These are phyloP conservation scores for Colletotrichum sp. DNA, from an alignment of 2,329 filamentous ascomycete genomes.

Conservation along the genomic window DNA sequence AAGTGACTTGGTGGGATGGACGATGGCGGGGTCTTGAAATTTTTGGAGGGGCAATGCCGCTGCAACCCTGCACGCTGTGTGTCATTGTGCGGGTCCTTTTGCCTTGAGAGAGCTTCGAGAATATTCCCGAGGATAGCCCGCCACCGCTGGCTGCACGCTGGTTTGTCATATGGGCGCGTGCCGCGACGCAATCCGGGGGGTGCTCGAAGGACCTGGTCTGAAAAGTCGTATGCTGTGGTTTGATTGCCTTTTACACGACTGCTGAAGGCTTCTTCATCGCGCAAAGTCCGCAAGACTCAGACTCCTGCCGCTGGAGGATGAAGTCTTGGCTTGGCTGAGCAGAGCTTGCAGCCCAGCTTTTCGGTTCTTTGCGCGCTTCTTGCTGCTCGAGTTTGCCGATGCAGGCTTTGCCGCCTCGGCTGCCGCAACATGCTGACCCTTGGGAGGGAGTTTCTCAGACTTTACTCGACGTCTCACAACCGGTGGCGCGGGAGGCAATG, in stretches of 20 bases:
- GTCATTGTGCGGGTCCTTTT: slow-evolving; percentile 19
- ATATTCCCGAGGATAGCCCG: slow-evolving; percentile 21
- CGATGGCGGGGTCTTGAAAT: slow-evolving; percentile 24
- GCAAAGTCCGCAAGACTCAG: slow-evolving; percentile 61
- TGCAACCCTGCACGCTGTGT: slow-evolving; percentile 20
- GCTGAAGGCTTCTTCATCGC: slow-evolving; percentile 41
- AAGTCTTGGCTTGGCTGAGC: slow-evolving; percentile 56
- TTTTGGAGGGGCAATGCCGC: slow-evolving; percentile 29
- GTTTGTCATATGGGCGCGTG: neutral
- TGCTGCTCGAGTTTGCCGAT: slow-evolving; percentile 63
- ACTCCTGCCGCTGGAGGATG: slow-evolving; percentile 38
- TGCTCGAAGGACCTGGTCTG: neutral
- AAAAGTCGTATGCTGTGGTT: neutral
- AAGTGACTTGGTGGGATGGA: slow-evolving; percentile 19
- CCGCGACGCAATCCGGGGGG: neutral
- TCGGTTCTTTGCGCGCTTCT: slow-evolving; percentile 68
- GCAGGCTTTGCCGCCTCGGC: slow-evolving; percentile 22
- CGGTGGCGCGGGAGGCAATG: slow-evolving; percentile 6
- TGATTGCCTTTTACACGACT: rapidly evolving
- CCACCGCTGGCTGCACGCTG: neutral
- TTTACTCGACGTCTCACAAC: slow-evolving; percentile 30
- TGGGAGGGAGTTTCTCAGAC: neutral
- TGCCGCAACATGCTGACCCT: neutral
- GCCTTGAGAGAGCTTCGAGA: slow-evolving; percentile 20
- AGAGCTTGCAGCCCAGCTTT: slow-evolving; percentile 72